Evolutionary conservation across 345 rosid genomes (phyloP), one percentile per base, ranked within the genome.

Genomic region (Aethionema arabicum): DNA sequence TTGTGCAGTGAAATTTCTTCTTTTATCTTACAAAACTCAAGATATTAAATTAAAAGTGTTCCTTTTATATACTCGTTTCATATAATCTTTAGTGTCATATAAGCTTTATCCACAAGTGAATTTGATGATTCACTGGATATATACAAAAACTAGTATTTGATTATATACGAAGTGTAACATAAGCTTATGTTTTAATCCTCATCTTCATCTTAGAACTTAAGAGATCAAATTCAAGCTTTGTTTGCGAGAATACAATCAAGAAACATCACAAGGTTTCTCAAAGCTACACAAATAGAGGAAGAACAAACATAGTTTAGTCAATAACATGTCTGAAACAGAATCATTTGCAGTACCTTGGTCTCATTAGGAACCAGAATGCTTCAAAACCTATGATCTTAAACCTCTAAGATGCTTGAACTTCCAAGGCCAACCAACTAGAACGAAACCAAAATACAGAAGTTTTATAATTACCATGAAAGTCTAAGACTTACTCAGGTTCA

Each of bases 371-470:
- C 7, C 37, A 42, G 4, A 59, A 12, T 57, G 52, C 52, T n/a
- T 67, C 47, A 46, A 21, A 45, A 35, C 42, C 32, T 51, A 52
- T 52, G 51, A 61, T 36, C 51, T 12, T 15, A 32, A 1, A 42
- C 39, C 52, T 15, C 21, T 44, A 32, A 44, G 40, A 43, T 44
- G 4, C 10, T 21, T 21, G 27, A 1, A 2, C 27, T 21, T 21
- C 27, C 27, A 21, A 21, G 27, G 27, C 27, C 27, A 21, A 59
- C 39, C 12, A 27, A 32, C 12, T 32, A 4, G 59, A 41, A 42
- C 2, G 16, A 67, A 58, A 32, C 52, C 50, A 58, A 67, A 59
- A 67, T 50, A 43, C 30, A 40, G 6, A 40, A 49, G 40, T 36
- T 67, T 66, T 32, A 8, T 8, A 49, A 8, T 21, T 37, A 36